Conservation (phyloP, 2,329 filamentous ascomycete genomes). For the Hymenoscyphus salicellus region DNA sequence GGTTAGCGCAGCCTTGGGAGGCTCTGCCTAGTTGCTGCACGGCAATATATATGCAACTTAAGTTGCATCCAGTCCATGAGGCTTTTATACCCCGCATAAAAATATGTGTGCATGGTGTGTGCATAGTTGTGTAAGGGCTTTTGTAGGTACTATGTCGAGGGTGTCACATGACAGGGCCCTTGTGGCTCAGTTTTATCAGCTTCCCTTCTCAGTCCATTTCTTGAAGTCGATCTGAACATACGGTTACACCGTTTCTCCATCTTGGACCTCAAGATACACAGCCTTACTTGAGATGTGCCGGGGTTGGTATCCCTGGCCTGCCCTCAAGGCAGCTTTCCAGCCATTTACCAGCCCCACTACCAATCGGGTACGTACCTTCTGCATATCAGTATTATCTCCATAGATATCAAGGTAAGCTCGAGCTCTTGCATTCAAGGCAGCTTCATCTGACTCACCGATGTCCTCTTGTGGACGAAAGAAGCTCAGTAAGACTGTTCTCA, state of each 20-base stretch:
- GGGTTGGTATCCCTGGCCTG: too few relatives aligned
- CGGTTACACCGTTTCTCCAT: too few relatives aligned
- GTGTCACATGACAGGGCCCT: too few relatives aligned
- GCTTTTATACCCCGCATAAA: too few relatives aligned
- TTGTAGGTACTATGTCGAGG: too few relatives aligned
- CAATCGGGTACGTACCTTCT: neutral
- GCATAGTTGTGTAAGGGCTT: too few relatives aligned
- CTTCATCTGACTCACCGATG: neutral
- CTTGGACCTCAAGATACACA: neutral
- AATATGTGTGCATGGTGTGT: too few relatives aligned
- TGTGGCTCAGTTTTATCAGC: too few relatives aligned
- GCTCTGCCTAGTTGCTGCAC: neutral
- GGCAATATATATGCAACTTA: too few relatives aligned
- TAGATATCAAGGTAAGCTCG: neutral
- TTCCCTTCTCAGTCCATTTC: too few relatives aligned
- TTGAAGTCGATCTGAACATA: too few relatives aligned
- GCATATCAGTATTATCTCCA: neutral
- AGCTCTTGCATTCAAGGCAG: neutral
- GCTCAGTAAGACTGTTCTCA: neutral
- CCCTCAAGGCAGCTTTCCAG: neutral
- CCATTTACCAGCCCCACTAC: neutral
- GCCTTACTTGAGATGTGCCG: neutral
- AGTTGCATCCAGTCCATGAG: too few relatives aligned
- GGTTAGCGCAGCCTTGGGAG: neutral
- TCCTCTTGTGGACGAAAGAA: neutral